A percentile compares a stretch with the other conserved stretches of the same genome.
Evolutionary conservation across 805 yeast species (phyloP).

Genomic region (Candida tammaniensis): DNA sequence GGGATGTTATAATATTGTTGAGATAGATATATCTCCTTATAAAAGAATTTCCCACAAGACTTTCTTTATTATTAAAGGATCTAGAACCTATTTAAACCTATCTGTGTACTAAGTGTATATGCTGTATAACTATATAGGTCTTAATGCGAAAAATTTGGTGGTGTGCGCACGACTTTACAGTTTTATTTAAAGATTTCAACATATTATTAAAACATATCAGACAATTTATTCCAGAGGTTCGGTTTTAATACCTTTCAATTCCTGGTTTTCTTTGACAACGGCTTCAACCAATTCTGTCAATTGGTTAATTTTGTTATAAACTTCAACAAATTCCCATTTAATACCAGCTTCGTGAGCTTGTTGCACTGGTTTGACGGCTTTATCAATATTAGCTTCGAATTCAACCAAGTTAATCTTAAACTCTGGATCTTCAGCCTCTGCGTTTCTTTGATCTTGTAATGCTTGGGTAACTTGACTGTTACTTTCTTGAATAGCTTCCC

Average conservation of each 20-base stretch:
- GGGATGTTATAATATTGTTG: no score
- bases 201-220: no score
- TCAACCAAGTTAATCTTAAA: constrained; percentile 48
- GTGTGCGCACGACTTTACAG: background rate
- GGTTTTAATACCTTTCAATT: constrained; percentile 16
- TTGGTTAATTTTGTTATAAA: constrained; percentile 51
- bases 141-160: constrained; percentile 3
- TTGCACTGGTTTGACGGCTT: constrained; percentile 56
- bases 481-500: constrained; percentile 38
- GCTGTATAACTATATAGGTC: no score
- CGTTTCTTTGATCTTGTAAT: constrained; percentile 52
- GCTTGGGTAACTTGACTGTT: constrained; percentile 36
- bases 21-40: no score
- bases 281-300: constrained; percentile 39
- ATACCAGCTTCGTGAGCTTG: constrained; percentile 54
- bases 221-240: background rate
- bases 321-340: constrained; percentile 60
- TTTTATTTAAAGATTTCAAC: no score
- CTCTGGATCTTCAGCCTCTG: constrained; percentile 68
- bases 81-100: no score
- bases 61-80: no score
- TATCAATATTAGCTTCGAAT: constrained; percentile 52
- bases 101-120: no score
- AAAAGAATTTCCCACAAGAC: no score
- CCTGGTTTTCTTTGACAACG: constrained; percentile 34